These are phyloP conservation scores for Mycotypha africana DNA, from an alignment of 371 early-diverging fungal species.

Conservation along the genomic window DNA sequence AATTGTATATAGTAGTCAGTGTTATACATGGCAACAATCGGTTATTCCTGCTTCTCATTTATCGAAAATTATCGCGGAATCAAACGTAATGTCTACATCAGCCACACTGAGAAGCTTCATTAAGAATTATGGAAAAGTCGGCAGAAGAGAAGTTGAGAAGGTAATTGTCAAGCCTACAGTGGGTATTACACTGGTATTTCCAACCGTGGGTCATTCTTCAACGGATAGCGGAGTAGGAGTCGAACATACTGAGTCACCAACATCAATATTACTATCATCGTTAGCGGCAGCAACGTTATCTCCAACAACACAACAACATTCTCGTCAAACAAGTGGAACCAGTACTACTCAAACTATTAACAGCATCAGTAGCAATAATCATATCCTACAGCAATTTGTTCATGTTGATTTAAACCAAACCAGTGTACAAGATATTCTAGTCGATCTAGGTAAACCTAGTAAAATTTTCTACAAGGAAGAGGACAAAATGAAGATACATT, in stretches of 20 bases:
- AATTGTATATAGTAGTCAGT: conserved; percentile 47
- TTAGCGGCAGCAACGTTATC: no score
- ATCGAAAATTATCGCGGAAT: conserved; percentile 36
- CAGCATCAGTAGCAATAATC: not conserved
- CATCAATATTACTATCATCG: not conserved
- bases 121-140: conserved; percentile 29
- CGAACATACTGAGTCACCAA: not conserved
- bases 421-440: conserved; percentile 63
- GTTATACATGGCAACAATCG: conserved; percentile 47
- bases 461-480: conserved; percentile 63
- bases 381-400: conserved; percentile 16
- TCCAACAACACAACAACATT: no score
- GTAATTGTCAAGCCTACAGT: conserved; percentile 47
- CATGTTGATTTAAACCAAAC: conserved; percentile 42
- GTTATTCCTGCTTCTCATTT: conserved; percentile 30
- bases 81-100: conserved; percentile 30
- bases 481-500: conserved; percentile 72
- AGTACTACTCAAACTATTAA: not conserved
- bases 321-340: no score
- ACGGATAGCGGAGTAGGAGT: conserved; percentile 10
- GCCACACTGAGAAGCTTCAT: no score
- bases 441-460: conserved; percentile 63
- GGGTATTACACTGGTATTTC: conserved; percentile 32
- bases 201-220: conserved; percentile 19
- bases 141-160: conserved; percentile 40